Percentiles rank a stretch among this genome's conserved stretches.
Conservation (phyloP, 345 rosid species). For the Cardiospermum halicacabum region DNA sequence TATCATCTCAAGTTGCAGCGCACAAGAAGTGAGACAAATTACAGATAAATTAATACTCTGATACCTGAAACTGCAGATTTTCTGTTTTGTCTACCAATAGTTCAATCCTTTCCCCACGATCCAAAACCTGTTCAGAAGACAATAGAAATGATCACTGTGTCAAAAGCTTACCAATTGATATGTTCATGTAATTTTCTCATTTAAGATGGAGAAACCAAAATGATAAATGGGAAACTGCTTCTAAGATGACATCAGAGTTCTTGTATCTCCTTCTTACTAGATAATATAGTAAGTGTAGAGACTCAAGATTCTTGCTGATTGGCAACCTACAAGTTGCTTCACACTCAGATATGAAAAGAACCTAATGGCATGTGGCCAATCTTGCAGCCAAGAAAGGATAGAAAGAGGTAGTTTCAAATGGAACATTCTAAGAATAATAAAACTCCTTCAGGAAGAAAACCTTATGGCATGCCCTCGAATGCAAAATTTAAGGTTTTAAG, state of each 20-base stretch:
- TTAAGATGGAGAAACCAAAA: neutral
- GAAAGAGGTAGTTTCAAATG: no score
- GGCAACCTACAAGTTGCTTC: neutral
- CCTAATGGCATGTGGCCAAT: neutral
- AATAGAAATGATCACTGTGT: neutral
- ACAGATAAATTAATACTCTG: neutral
- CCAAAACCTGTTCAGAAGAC: constrained; percentile 58
- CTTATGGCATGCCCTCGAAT: neutral
- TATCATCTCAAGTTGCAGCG: neutral
- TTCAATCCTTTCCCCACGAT: constrained; percentile 93
- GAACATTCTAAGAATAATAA: neutral
- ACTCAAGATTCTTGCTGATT: neutral
- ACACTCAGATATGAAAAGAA: neutral
- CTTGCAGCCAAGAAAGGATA: neutral
- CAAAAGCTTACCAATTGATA: neutral
- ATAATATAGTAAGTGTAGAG: neutral
- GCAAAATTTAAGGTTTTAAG: neutral
- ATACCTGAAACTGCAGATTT: constrained; percentile 84
- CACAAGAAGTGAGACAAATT: neutral
- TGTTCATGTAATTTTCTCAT: neutral
- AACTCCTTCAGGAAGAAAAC: no score
- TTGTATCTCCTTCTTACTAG: neutral
- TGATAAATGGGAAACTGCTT: neutral
- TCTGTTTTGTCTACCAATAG: constrained; percentile 92
- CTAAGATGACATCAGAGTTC: neutral